Evolutionary conservation across 768 basidiomycete genomes (phyloP), one percentile per base, ranked within the genome.

Genomic region (Kwoniella mangroviensis): DNA sequence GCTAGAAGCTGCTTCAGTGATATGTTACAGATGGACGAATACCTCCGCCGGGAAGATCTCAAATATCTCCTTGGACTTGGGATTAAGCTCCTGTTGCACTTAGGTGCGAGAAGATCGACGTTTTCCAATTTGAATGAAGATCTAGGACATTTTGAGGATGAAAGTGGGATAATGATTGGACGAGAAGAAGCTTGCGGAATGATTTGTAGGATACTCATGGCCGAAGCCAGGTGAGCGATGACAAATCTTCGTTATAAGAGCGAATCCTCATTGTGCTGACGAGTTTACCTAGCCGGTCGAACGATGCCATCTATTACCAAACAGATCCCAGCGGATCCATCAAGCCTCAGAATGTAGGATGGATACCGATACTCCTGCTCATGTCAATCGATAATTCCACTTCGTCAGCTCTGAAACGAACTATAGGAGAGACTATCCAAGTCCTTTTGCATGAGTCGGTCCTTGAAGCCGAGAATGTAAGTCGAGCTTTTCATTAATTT

Each of bases 341-440:
- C 43, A 40, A n/a, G n/a, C 13, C 26, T 21, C n/a, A 41, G 21
- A 26, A 26, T 4, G n/a, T 52, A 6, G 24, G 40, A 19, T 63
- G 52, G 62, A 21, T 69, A 6, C 63, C 56, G 2, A 41, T 70
- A 15, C 57, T 73, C n/a, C 65, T 73, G 15, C 51, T 68, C 5
- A 63, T 70, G 3, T 40, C 61, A 9, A 66, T 70, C 17, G 69
- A 73, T 52, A 41, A 28, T 21, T 10, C 52, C 4, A 68, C 73
- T 4, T 45, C 69, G 11, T 21, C 19, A 13, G 45, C 65, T 22
- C 53, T 71, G 22, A 51, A 41, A 21, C 51, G 68, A 24, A 41
- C 12, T 22, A 60, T 73, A 42, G 22, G 12, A 12, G 66, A 67
- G 5, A 53, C 63, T 1, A 49, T 70, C n/a, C 13, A 60, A 5